Percentiles rank a stretch among this genome's conserved stretches.
Evolutionary conservation across 2,329 filamentous ascomycete species (phyloP).

Genomic region (Venturia pyrina): DNA sequence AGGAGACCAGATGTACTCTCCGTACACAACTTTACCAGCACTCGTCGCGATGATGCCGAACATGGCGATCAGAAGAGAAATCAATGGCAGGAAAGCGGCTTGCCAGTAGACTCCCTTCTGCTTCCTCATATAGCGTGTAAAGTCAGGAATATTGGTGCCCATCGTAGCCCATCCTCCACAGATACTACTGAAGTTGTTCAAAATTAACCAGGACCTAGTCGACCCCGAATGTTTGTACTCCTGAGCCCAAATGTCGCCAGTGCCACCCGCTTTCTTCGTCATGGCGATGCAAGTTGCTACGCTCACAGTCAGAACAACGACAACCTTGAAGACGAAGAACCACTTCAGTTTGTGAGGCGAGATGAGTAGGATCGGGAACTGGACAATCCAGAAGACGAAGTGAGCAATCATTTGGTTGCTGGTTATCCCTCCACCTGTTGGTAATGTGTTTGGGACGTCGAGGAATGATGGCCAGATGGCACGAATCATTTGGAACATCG

Average conservation of each 20-base stretch:
- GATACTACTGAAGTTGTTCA: slow-evolving; percentile 5
- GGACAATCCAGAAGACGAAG: slow-evolving; percentile 13
- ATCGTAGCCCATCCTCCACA: slow-evolving; percentile 15
- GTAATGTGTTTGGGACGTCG: slow-evolving; percentile 3
- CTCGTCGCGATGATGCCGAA: slow-evolving; percentile 19
- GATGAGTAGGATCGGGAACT: slow-evolving; percentile 18
- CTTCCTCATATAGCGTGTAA: slow-evolving; percentile 17
- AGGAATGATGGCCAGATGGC: slow-evolving; percentile 8
- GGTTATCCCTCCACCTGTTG: slow-evolving; percentile 31
- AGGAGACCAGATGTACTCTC: slow-evolving; percentile 18
- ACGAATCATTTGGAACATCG: not conserved
- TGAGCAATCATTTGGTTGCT: slow-evolving; percentile 33
- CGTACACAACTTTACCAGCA: slow-evolving; percentile 17
- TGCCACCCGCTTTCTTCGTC: slow-evolving; percentile 19
- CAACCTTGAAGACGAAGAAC: slow-evolving; percentile 14
- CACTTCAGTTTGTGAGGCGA: slow-evolving; percentile 13
- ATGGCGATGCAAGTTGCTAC: slow-evolving; percentile 15
- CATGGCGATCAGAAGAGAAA: slow-evolving; percentile 18
- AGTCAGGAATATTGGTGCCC: slow-evolving; percentile 10
- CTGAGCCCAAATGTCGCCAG: slow-evolving; percentile 9
- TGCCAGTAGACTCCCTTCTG: slow-evolving; percentile 17
- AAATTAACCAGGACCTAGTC: slow-evolving; percentile 13
- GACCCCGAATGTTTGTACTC: slow-evolving; percentile 10
- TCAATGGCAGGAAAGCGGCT: slow-evolving; percentile 17
- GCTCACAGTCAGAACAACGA: slow-evolving; percentile 10